A percentile compares a stretch with the other conserved stretches of the same genome.
phyloP scores from a whole-genome alignment of 2,329 filamentous ascomycete genomes.

The Cordyceps cicadae region DNA sequence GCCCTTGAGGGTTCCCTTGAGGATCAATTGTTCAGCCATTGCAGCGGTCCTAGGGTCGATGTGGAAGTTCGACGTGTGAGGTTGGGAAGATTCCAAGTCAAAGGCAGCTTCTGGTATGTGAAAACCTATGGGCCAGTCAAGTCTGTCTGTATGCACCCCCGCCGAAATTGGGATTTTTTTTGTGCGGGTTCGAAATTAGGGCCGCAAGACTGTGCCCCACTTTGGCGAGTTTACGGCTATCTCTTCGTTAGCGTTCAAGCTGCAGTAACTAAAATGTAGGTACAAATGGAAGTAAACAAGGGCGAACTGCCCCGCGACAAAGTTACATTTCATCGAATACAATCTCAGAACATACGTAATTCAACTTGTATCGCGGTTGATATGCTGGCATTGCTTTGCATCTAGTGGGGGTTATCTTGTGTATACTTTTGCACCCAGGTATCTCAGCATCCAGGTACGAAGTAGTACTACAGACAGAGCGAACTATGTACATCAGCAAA shows the following conservation, averaged over 20 bases:
- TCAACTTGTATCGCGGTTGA: no score
- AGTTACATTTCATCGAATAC: no score
- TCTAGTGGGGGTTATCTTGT: no score
- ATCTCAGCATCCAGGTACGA: no score
- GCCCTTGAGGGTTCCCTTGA: constrained; percentile 96
- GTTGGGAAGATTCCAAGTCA: constrained; percentile 27
- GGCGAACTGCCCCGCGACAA: no score
- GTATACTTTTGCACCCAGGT: no score
- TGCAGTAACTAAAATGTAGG: no score
- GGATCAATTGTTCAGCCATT: constrained; percentile 91
- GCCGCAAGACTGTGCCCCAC: constrained; percentile 10
- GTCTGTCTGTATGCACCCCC: constrained; percentile 9
- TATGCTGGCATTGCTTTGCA: no score
- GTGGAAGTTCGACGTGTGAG: constrained; percentile 25
- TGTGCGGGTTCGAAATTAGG: constrained; percentile 15
- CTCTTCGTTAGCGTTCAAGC: not conserved
- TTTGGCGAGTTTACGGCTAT: constrained; percentile 4
- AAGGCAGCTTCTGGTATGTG: constrained; percentile 9
- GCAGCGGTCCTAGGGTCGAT: constrained; percentile 38
- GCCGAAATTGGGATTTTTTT: constrained; percentile 15
- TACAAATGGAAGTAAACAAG: no score
- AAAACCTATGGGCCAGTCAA: constrained; percentile 11
- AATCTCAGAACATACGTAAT: no score
- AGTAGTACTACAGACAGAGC: no score
- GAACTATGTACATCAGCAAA: no score